phyloP scores from a whole-genome alignment of 192 early-diverging fungal genomes.

The Coemansia sp. region DNA sequence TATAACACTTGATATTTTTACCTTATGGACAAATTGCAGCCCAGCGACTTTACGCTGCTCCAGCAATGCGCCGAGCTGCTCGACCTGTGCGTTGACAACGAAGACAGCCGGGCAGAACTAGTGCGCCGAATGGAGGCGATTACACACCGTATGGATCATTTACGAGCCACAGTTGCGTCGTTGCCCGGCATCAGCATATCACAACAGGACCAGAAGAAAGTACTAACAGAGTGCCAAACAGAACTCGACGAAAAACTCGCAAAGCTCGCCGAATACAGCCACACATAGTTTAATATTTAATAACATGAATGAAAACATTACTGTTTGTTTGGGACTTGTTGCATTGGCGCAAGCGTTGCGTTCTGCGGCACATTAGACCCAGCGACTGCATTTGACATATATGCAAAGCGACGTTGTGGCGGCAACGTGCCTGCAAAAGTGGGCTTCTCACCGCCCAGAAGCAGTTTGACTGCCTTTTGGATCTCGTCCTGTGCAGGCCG shows the following conservation, averaged over 20 bases:
- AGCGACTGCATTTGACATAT: slow-evolving; percentile 31
- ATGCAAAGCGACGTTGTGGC: slow-evolving; percentile 46
- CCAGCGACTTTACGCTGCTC: slow-evolving; percentile 49
- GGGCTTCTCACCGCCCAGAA: slow-evolving; percentile 14
- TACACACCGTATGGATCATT: slow-evolving; percentile 33
- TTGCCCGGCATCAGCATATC: slow-evolving; percentile 52
- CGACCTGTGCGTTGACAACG: slow-evolving; percentile 36
- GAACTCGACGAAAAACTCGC: slow-evolving; percentile 33
- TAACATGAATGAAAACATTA: too few species aligned
- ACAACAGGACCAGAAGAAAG: slow-evolving; percentile 46
- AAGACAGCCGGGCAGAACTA: slow-evolving; percentile 43
- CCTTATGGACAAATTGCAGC: slow-evolving; percentile 40
- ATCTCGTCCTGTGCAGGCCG: slow-evolving; percentile 36
- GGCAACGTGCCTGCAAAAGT: slow-evolving; percentile 44
- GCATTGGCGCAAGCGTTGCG: slow-evolving; percentile 45
- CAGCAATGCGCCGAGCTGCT: slow-evolving; percentile 48
- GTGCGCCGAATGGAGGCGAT: slow-evolving; percentile 44
- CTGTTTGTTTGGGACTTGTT: slow-evolving; percentile 3
- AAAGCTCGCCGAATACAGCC: slow-evolving; percentile 31
- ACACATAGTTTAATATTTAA: not conserved
- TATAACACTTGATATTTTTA: not conserved
- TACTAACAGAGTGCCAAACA: slow-evolving; percentile 39
- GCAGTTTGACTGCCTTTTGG: slow-evolving; percentile 22
- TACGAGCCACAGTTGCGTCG: slow-evolving; percentile 29
- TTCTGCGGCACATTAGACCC: slow-evolving; percentile 19